Conservation (phyloP, 2,329 filamentous ascomycete genomes). For the Penicillium sp. region DNA sequence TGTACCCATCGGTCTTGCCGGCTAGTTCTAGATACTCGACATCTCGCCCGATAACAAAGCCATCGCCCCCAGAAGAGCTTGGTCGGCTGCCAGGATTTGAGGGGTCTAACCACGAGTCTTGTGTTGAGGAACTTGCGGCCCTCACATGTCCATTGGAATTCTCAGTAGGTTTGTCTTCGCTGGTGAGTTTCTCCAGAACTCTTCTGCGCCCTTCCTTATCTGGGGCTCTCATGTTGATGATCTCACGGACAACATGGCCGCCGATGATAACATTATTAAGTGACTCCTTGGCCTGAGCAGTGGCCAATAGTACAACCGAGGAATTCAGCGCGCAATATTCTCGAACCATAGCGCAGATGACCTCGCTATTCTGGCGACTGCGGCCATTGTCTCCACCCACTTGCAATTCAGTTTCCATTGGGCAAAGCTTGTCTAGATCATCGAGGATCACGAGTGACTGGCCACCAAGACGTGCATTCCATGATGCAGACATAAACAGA, state of each 20-base stretch:
- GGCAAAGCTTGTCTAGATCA: constrained; percentile 89
- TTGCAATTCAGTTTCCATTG: constrained; percentile 89
- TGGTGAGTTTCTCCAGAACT: constrained; percentile 77
- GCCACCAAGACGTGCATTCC: constrained; percentile 85
- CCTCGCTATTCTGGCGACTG: constrained; percentile 88
- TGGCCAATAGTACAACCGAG: constrained; percentile 82
- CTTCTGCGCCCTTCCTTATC: constrained; percentile 85
- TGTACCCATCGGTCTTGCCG: constrained; percentile 93
- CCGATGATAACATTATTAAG: constrained; percentile 88
- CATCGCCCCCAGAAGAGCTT: constrained; percentile 51
- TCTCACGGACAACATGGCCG: constrained; percentile 88
- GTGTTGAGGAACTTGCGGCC: constrained; percentile 39
- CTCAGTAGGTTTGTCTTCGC: constrained; percentile 39
- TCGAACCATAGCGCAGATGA: constrained; percentile 75
- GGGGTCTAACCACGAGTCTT: constrained; percentile 75
- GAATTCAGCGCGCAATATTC: constrained; percentile 80
- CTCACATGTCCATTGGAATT: constrained; percentile 44
- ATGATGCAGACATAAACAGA: constrained; percentile 83
- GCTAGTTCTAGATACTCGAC: constrained; percentile 92
- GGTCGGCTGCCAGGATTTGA: constrained; percentile 56
- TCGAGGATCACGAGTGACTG: constrained; percentile 83
- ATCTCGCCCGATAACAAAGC: constrained; percentile 70
- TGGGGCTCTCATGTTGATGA: constrained; percentile 82
- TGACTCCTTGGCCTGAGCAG: constrained; percentile 88
- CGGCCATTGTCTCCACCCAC: constrained; percentile 90